Conservation (phyloP, 306 rosid species). For the Gastrolobium villosum region DNA sequence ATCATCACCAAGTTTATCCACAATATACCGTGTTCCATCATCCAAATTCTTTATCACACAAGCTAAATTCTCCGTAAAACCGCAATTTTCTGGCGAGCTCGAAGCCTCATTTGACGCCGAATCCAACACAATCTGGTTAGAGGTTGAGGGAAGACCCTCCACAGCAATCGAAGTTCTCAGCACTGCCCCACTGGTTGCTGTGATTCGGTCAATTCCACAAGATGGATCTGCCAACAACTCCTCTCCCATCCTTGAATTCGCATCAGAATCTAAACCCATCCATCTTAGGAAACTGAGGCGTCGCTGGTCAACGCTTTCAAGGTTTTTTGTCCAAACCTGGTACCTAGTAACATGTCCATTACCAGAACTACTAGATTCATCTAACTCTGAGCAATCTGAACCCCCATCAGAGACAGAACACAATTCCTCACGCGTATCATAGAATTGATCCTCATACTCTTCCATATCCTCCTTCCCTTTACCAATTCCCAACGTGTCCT, state of each 20-base stretch:
- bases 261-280: slow-evolving; percentile 64
- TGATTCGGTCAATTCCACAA: slow-evolving; percentile 56
- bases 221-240: slow-evolving; percentile 48
- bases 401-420: slow-evolving; percentile 73
- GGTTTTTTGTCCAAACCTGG: slow-evolving; percentile 58
- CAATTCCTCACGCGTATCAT: slow-evolving; percentile 78
- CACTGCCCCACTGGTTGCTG: slow-evolving; percentile 57
- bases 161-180: slow-evolving; percentile 56
- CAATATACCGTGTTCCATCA: slow-evolving; percentile 60
- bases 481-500: slow-evolving; percentile 34
- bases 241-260: slow-evolving; percentile 41
- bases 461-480: slow-evolving; percentile 46
- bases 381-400: slow-evolving; percentile 60
- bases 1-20: slow-evolving; percentile 59
- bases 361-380: slow-evolving; percentile 56
- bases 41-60: slow-evolving; percentile 66
- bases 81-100: slow-evolving; percentile 44
- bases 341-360: slow-evolving; percentile 39
- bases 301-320: slow-evolving; percentile 67
- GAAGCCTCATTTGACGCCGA: slow-evolving; percentile 56
- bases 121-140: slow-evolving; percentile 50
- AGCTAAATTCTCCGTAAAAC: slow-evolving; percentile 48
- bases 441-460: slow-evolving; percentile 66
- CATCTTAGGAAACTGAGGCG: slow-evolving; percentile 72
- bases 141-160: slow-evolving; percentile 56